A percentile compares a stretch with the other conserved stretches of the same genome.
phyloP scores from a whole-genome alignment of 495 filamentous ascomycete genomes.

The Penicillium samsonianum region DNA sequence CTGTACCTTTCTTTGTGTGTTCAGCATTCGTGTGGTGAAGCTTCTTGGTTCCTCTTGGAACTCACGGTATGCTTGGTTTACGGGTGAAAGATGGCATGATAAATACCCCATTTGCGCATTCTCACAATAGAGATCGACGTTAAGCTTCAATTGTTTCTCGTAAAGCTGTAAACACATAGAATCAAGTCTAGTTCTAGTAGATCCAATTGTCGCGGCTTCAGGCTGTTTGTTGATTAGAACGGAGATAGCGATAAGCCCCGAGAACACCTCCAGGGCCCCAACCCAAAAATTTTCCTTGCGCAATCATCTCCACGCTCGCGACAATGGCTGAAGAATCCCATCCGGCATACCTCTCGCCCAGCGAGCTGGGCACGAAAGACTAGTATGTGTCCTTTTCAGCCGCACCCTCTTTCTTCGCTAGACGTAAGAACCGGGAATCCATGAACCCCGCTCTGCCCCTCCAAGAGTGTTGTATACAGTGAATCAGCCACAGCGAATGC shows the following conservation, averaged over 20 bases:
- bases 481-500: not conserved
- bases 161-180: not conserved
- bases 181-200: conserved; percentile 1
- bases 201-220: not conserved
- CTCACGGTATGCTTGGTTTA: conserved; percentile 9
- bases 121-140: conserved; percentile 29
- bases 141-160: conserved; percentile 3
- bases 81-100: conserved; percentile 20
- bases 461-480: conserved; percentile 5
- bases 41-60: not conserved
- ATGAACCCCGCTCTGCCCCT: conserved; percentile 26
- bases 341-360: conserved; percentile 50
- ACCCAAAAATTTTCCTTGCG: conserved; percentile 24
- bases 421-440: not conserved
- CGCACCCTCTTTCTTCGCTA: not conserved
- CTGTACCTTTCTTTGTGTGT: conserved; percentile 20
- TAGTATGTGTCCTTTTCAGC: conserved; percentile 42
- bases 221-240: not conserved
- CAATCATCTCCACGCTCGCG: conserved; percentile 5
- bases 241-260: conserved; percentile 21
- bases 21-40: conserved; percentile 5
- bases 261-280: conserved; percentile 11
- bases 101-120: conserved; percentile 33
- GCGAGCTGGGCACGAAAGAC: conserved; percentile 56
- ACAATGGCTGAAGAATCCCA: conserved; percentile 33